Evolutionary conservation across 2,329 filamentous ascomycete species (phyloP).

Genomic region (Cytospora chrysosperma): DNA sequence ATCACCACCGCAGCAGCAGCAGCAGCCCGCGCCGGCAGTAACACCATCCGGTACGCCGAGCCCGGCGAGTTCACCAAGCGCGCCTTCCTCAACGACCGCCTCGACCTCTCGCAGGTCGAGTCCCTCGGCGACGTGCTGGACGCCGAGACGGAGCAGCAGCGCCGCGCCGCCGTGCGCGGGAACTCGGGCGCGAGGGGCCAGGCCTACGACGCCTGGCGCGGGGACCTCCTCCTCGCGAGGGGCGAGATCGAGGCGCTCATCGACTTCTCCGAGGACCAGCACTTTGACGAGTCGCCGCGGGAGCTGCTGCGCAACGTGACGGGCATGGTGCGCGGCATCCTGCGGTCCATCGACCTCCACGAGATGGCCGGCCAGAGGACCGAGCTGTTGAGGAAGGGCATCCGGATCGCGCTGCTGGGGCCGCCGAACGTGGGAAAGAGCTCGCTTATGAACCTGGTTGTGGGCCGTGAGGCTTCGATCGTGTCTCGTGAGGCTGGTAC

Average conservation of each 20-base stretch:
- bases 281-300: slow-evolving; percentile 84
- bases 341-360: slow-evolving; percentile 64
- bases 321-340: slow-evolving; percentile 59
- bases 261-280: slow-evolving; percentile 95
- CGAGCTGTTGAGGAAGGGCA: slow-evolving; percentile 81
- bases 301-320: slow-evolving; percentile 71
- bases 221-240: slow-evolving; percentile 72
- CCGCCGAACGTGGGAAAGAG: slow-evolving; percentile 96
- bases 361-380: slow-evolving; percentile 76
- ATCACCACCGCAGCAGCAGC: slow-evolving; percentile 43
- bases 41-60: slow-evolving; percentile 79
- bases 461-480: slow-evolving; percentile 91
- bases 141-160: slow-evolving; percentile 88
- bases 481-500: slow-evolving; percentile 92
- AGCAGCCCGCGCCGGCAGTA: too few species aligned
- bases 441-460: slow-evolving; percentile 84
- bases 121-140: slow-evolving; percentile 61
- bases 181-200: slow-evolving; percentile 67
- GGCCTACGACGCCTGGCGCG: slow-evolving; percentile 81
- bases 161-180: slow-evolving; percentile 78
- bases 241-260: slow-evolving; percentile 94
- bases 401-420: slow-evolving; percentile 81
- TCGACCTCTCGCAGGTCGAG: slow-evolving; percentile 83
- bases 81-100: slow-evolving; percentile 81
- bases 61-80: slow-evolving; percentile 93